Evolutionary conservation across 768 basidiomycete species (phyloP).

Genomic region (Psilocybe azurescens): DNA sequence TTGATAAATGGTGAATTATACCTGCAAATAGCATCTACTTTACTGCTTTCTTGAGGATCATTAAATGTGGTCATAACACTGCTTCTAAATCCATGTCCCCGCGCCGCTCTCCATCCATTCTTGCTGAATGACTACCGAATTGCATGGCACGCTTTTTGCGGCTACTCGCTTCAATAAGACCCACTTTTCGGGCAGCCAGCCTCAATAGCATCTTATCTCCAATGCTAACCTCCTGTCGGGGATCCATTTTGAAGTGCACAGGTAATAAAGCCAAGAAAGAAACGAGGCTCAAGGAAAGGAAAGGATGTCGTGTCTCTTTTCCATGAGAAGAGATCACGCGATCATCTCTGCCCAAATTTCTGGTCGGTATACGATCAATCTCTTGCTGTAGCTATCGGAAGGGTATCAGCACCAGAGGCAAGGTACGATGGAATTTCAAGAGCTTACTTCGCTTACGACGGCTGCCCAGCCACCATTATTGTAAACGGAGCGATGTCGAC

Average conservation of each 20-base stretch:
- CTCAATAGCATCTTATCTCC: constrained; percentile 93
- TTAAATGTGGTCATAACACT: too few species aligned
- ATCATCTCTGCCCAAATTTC: constrained; percentile 95
- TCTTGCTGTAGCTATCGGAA: constrained; percentile 81
- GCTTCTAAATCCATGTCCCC: constrained; percentile 51
- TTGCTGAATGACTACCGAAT: constrained; percentile 88
- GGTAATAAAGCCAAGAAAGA: constrained; percentile 79
- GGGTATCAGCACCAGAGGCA: not conserved
- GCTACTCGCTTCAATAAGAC: constrained; percentile 72
- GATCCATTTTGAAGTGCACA: constrained; percentile 84
- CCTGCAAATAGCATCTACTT: too few species aligned
- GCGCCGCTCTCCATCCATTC: constrained; percentile 74
- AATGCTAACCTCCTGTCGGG: constrained; percentile 69
- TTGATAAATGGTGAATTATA: too few species aligned
- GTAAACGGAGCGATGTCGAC: constrained; percentile 84
- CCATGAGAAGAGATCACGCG: constrained; percentile 90
- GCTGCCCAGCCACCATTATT: constrained; percentile 71
- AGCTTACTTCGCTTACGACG: constrained; percentile 77
- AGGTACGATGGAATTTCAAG: not conserved
- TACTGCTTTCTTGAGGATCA: too few species aligned
- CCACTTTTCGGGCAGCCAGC: constrained; percentile 71
- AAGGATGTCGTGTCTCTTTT: constrained; percentile 92
- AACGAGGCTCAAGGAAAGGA: constrained; percentile 81
- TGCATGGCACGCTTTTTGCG: constrained; percentile 97
- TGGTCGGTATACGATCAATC: constrained; percentile 81